Evolutionary conservation across 2,329 filamentous ascomycete species (phyloP).

Genomic region (Clonostachys byssicola): DNA sequence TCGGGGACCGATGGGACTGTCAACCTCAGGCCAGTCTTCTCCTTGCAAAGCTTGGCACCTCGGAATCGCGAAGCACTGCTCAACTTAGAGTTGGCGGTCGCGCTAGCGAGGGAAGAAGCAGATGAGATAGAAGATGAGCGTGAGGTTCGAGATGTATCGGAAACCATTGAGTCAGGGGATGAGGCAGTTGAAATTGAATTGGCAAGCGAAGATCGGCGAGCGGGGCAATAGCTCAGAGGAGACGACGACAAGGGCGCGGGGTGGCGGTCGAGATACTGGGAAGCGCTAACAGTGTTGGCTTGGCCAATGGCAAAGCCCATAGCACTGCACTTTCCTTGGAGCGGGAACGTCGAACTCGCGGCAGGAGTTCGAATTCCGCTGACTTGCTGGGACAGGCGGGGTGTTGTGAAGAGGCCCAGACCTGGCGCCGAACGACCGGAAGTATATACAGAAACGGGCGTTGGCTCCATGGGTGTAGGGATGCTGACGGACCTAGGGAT

Average conservation of each 20-base stretch:
- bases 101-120: conserved; percentile 55
- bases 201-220: conserved; percentile 59
- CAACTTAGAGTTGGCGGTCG: conserved; percentile 47
- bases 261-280: conserved; percentile 51
- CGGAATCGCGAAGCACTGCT: conserved; percentile 62
- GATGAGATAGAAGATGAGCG: conserved; percentile 63
- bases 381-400: conserved; percentile 52
- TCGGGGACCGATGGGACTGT: conserved; percentile 55
- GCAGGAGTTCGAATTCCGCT: conserved; percentile 57
- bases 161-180: conserved; percentile 65
- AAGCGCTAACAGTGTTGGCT: conserved; percentile 35
- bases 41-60: conserved; percentile 52
- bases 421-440: conserved; percentile 45
- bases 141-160: conserved; percentile 56
- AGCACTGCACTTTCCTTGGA: conserved; percentile 45
- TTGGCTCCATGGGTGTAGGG: conserved; percentile 42
- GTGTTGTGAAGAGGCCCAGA: conserved; percentile 53
- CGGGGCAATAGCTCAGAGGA: conserved; percentile 41
- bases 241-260: conserved; percentile 42
- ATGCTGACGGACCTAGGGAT: conserved; percentile 28
- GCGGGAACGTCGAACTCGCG: conserved; percentile 46
- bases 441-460: conserved; percentile 35
- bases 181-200: conserved; percentile 60
- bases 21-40: conserved; percentile 48
- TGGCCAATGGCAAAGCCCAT: conserved; percentile 60